A percentile compares a stretch with the other conserved stretches of the same genome.
Conservation (phyloP, 306 rosid genomes). For the Medicago lupulina region DNA sequence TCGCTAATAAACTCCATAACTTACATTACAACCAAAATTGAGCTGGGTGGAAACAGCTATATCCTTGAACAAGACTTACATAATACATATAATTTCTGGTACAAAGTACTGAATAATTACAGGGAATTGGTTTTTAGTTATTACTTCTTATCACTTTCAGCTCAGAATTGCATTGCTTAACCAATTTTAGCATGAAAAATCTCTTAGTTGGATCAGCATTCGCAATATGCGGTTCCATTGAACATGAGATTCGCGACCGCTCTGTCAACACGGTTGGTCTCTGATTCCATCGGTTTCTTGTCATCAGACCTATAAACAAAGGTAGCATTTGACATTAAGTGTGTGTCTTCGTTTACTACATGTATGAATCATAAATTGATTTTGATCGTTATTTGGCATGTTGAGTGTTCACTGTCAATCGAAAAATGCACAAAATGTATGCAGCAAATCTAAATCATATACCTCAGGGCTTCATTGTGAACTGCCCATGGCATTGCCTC, state of each 20-base stretch:
- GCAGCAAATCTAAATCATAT: slow-evolving; percentile 27
- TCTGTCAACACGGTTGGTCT: slow-evolving; percentile 77
- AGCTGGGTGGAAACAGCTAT: slow-evolving; percentile 30
- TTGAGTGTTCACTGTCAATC: neutral
- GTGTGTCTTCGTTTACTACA: neutral
- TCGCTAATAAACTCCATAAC: neutral
- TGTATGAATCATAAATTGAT: neutral
- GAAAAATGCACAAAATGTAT: neutral
- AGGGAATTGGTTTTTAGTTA: slow-evolving; percentile 9
- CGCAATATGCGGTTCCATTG: slow-evolving; percentile 43
- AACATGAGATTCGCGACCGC: slow-evolving; percentile 88
- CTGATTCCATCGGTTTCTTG: slow-evolving; percentile 55
- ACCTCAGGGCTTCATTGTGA: slow-evolving; percentile 56
- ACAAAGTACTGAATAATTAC: slow-evolving; percentile 34
- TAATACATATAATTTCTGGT: neutral
- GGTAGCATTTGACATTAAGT: neutral
- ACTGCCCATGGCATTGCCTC: slow-evolving; percentile 30
- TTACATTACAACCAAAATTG: slow-evolving; percentile 46
- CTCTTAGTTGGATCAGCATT: slow-evolving; percentile 40
- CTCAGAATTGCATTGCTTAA: slow-evolving; percentile 30
- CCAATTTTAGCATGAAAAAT: slow-evolving; percentile 45
- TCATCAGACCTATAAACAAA: slow-evolving; percentile 52
- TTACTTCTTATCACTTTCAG: neutral
- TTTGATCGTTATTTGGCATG: no score
- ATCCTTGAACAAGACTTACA: slow-evolving; percentile 34